Evolutionary conservation across 257 asterid genomes (phyloP).

Genomic region (Cruciata laevipes): DNA sequence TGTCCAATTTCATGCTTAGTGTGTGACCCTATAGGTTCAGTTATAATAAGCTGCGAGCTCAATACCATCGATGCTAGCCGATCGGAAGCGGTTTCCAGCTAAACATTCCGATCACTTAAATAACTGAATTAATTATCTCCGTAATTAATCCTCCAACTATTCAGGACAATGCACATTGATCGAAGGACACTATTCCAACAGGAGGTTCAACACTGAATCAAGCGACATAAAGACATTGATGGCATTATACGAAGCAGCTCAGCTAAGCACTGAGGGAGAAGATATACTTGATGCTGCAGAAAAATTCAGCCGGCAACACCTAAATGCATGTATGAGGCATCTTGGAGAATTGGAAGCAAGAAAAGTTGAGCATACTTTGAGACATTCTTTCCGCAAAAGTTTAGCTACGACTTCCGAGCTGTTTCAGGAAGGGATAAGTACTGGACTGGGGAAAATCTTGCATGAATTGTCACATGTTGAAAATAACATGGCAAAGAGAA

Average conservation of each 20-base stretch:
- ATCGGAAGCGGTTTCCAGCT: no score
- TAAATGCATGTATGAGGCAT: neutral
- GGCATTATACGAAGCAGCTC: conserved; percentile 45
- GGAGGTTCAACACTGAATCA: conserved; percentile 3
- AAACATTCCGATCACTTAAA: no score
- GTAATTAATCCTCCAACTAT: no score
- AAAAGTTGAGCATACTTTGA: conserved; percentile 19
- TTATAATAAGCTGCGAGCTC: no score
- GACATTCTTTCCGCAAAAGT: conserved; percentile 38
- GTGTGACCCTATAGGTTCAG: no score
- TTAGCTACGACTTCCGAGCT: conserved; percentile 12
- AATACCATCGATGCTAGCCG: no score
- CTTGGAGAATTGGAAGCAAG: neutral
- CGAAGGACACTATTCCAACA: no score
- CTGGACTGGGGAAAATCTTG: conserved; percentile 22
- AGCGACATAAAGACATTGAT: conserved; percentile 25
- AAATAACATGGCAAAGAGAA: conserved; percentile 8
- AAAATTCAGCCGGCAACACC: conserved; percentile 20
- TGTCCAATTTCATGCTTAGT: no score
- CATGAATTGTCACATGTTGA: conserved; percentile 29
- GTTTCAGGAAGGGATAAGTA: neutral
- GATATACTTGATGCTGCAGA: conserved; percentile 36
- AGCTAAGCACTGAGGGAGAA: conserved; percentile 41
- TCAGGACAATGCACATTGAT: no score
- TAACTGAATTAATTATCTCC: no score